Conservation (phyloP, 192 early-diverging fungal species). For the Lobosporangium transversale region DNA sequence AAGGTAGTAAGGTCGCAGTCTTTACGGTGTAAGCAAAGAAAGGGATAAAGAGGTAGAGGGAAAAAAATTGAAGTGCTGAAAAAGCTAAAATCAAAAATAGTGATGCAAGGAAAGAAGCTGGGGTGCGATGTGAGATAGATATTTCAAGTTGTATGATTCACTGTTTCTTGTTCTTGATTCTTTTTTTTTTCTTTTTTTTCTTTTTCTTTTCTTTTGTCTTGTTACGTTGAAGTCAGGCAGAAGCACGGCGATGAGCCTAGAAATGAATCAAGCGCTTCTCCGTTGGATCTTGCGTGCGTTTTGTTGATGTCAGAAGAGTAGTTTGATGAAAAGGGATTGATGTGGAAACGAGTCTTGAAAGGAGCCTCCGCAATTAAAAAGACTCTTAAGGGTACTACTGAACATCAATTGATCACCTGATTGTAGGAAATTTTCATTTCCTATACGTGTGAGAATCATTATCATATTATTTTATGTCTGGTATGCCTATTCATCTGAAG, state of each 20-base stretch:
- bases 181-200: not conserved
- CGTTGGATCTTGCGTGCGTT: too few species aligned
- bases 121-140: not conserved
- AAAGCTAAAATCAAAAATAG: not conserved
- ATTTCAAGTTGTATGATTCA: not conserved
- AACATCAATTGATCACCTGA: too few species aligned
- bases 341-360: too few species aligned
- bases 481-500: too few species aligned
- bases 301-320: too few species aligned
- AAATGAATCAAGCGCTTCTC: too few species aligned
- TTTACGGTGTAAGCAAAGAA: slow-evolving; percentile 18
- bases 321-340: too few species aligned
- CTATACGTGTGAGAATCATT: too few species aligned
- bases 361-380: too few species aligned
- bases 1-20: slow-evolving; percentile 13
- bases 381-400: too few species aligned
- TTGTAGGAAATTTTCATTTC: too few species aligned
- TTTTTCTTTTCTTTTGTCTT: not conserved
- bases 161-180: not conserved
- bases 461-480: too few species aligned
- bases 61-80: slow-evolving; percentile 1
- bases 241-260: not conserved
- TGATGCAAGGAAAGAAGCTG: not conserved
- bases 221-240: not conserved
- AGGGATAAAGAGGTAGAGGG: not conserved